Evolutionary conservation across 2,329 filamentous ascomycete genomes (phyloP).

Genomic region (Diaporthe citri): DNA sequence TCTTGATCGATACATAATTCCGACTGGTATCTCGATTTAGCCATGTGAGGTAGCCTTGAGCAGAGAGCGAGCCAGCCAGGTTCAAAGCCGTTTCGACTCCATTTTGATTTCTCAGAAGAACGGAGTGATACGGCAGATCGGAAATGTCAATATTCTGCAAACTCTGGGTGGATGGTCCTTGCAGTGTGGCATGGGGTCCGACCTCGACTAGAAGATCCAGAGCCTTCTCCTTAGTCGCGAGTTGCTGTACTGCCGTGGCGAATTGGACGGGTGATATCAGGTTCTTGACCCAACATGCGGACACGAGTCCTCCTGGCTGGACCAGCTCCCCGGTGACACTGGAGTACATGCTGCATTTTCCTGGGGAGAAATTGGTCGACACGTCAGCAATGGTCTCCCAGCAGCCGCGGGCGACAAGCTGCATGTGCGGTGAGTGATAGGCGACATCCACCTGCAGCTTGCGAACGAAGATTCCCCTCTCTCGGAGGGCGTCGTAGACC

Average conservation of each 20-base stretch:
- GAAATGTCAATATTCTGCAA: neutral
- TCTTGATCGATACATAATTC: too few species aligned
- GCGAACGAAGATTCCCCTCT: constrained; percentile 46
- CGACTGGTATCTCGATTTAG: too few species aligned
- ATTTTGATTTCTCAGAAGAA: neutral
- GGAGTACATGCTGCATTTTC: neutral
- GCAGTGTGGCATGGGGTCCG: neutral
- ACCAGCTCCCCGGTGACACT: neutral
- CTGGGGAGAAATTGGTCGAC: neutral
- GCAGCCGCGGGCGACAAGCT: constrained; percentile 4
- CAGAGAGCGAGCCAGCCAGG: neutral
- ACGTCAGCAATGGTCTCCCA: neutral
- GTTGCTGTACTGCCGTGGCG: neutral
- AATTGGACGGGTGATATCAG: neutral
- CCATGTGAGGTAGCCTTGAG: neutral
- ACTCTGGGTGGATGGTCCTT: neutral
- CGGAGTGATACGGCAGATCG: neutral
- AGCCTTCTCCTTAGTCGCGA: neutral
- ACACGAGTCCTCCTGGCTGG: neutral
- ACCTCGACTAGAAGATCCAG: neutral
- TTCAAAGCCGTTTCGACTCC: neutral
- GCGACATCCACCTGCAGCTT: constrained; percentile 22
- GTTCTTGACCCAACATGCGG: neutral
- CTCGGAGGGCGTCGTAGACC: constrained; percentile 36
- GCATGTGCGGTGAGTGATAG: constrained; percentile 13